Conservation (phyloP, 371 early-diverging fungal genomes). For the Choanephora cucurbitarum region DNA sequence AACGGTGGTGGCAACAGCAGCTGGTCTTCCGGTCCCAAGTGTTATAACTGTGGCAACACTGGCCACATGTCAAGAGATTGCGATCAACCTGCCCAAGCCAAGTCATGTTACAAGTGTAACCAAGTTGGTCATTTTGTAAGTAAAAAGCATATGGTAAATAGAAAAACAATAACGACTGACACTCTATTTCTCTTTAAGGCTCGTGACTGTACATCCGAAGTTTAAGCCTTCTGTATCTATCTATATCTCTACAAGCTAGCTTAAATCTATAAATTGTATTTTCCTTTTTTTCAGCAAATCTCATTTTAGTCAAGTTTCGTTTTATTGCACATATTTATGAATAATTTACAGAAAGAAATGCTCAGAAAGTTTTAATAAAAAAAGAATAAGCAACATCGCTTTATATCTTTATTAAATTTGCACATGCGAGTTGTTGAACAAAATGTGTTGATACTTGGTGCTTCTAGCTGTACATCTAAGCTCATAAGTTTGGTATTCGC, state of each 20-base stretch:
- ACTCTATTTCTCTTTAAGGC: conserved; percentile 20
- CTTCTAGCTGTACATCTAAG: no score
- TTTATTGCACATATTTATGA: no score
- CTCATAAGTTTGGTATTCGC: no score
- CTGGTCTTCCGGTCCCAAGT: conserved; percentile 49
- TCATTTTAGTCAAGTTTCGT: neutral
- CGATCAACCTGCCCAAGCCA: conserved; percentile 42
- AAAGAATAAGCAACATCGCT: no score
- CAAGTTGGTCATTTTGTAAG: conserved; percentile 33
- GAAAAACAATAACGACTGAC: no score
- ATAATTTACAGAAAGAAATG: no score
- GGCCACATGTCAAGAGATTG: conserved; percentile 57
- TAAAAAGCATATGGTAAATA: no score
- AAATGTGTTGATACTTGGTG: no score
- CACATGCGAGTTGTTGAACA: no score
- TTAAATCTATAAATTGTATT: neutral
- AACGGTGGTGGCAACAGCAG: conserved; percentile 8
- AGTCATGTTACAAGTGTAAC: conserved; percentile 70
- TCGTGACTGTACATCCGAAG: conserved; percentile 32
- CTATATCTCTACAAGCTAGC: neutral
- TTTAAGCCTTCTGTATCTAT: conserved; percentile 3
- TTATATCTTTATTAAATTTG: no score
- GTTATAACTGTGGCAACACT: conserved; percentile 69
- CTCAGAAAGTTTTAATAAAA: no score
- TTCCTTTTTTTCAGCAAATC: conserved; percentile 4